Base-by-base conservation (phyloP, 129 eudicot genomes). In the Erigeron canadensis region DNA sequence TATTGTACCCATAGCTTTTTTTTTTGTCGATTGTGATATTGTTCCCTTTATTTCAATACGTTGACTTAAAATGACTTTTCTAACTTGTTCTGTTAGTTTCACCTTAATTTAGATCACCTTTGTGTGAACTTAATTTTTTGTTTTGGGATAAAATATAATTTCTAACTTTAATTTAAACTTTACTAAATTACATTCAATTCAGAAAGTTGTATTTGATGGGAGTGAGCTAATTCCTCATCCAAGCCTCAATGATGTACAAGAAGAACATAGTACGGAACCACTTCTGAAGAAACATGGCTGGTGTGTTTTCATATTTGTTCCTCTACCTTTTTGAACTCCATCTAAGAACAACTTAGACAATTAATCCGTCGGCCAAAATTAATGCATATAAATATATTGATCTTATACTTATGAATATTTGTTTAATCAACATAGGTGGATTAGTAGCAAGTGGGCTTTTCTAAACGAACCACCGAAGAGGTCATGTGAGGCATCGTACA, bases 361-460 rank as follows among this genome's bases (percentile, higher is more conserved):
- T 6, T 46, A 44, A 67, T 9, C 28, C 28, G 28, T n/a, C n/a
- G n/a, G n/a, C n/a, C 18, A 67, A 28, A 22, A 9, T 0, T 23
- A 38, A 63, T 74, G 12, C 13, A 8, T 28, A 46, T 15, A 12
- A 5, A 9, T n/a, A n/a, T n/a, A n/a, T 43, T 4, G 1, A 2
- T 17, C 10, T 8, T 15, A 43, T 6, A 40, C 19, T 42, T 4
- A 10, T 63, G 1, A 5, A 38, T 13, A 37, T 62, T 62, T 38
- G 10, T 22, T 45, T 9, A n/a, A n/a, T n/a, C 65, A 6, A 53
- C 10, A 10, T 1, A 77, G 81, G 81, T 77, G 81, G 81, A 77
- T 77, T 65, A 77, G 72, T 63, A 77, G 81, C 70, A 77, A 63
- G 50, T 77, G 81, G 81, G 81, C 77, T 40, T 77, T 77, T 70